Conservation (phyloP, 1,284 basidiomycete species). For the Fomes fomentarius region DNA sequence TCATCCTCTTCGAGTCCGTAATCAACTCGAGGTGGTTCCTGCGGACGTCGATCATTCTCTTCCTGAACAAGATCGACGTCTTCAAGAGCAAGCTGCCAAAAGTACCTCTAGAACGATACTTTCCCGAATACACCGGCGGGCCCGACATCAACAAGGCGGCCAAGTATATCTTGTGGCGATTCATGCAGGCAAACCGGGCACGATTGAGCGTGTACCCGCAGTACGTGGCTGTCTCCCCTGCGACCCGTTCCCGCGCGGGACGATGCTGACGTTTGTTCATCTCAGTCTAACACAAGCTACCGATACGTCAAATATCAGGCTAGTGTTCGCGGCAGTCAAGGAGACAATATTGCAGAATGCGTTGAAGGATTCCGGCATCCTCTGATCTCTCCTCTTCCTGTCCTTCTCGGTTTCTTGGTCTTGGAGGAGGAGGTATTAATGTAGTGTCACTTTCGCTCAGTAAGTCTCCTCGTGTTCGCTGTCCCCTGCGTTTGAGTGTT, state of each 20-base stretch:
- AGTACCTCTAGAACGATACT: slow-evolving; percentile 87
- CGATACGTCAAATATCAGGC: slow-evolving; percentile 80
- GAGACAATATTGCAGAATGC: slow-evolving; percentile 96
- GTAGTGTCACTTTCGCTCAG: slow-evolving; percentile 15
- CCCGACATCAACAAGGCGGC: slow-evolving; percentile 97
- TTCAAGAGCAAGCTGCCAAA: slow-evolving; percentile 94
- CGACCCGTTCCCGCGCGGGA: background rate
- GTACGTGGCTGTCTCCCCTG: slow-evolving; percentile 49
- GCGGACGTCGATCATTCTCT: slow-evolving; percentile 90
- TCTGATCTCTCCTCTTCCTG: slow-evolving; percentile 37
- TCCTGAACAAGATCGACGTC: slow-evolving; percentile 95
- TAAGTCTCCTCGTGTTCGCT: slow-evolving; percentile 1
- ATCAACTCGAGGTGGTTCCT: slow-evolving; percentile 99
- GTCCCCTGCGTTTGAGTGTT: no score
- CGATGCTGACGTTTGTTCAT: slow-evolving; percentile 3
- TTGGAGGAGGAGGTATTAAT: slow-evolving; percentile 3
- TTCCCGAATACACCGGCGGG: slow-evolving; percentile 94
- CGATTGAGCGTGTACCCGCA: slow-evolving; percentile 91
- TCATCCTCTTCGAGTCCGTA: slow-evolving; percentile 93
- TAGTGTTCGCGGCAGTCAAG: slow-evolving; percentile 97
- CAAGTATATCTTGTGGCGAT: slow-evolving; percentile 97
- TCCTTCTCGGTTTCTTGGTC: background rate
- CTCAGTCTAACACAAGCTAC: slow-evolving; percentile 82
- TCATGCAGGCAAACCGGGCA: slow-evolving; percentile 94
- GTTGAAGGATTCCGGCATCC: slow-evolving; percentile 81